These are phyloP conservation scores for Ramichloridium luteum DNA, from an alignment of 2,329 filamentous ascomycete genomes.

Conservation along the genomic window DNA sequence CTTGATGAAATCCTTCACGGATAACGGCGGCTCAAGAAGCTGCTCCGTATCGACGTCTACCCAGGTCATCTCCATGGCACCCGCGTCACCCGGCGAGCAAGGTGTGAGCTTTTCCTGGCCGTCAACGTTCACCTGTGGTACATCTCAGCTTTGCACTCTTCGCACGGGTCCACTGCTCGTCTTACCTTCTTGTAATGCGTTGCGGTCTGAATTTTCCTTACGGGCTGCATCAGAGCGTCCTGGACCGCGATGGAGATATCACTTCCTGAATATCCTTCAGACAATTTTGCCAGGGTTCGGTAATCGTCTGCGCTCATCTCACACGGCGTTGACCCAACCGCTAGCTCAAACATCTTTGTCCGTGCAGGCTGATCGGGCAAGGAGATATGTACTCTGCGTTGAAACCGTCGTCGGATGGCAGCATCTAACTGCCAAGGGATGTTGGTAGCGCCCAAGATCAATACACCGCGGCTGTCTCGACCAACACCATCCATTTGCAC, in stretches of 20 bases:
- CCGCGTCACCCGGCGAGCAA: conserved; percentile 80
- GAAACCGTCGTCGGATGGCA: conserved; percentile 90
- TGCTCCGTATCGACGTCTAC: conserved; percentile 73
- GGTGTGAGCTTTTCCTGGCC: conserved; percentile 61
- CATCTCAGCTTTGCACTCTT: background rate
- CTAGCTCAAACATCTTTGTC: conserved; percentile 90
- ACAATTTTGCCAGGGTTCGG: conserved; percentile 63
- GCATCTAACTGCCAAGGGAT: conserved; percentile 98
- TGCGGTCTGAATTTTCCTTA: conserved; percentile 90
- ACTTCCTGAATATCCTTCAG: conserved; percentile 88
- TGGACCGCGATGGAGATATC: conserved; percentile 96
- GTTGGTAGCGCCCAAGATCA: conserved; percentile 93
- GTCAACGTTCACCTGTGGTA: conserved; percentile 54
- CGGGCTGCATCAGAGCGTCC: conserved; percentile 92
- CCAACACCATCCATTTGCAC: conserved; percentile 99
- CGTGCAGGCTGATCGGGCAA: conserved; percentile 77
- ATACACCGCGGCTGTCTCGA: conserved; percentile 82
- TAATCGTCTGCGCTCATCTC: conserved; percentile 68
- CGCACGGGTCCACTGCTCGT: too few relatives aligned
- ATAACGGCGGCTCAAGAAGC: conserved; percentile 73
- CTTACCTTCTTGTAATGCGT: conserved; percentile 96
- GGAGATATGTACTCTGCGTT: conserved; percentile 89
- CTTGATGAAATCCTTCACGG: conserved; percentile 85
- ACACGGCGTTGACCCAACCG: conserved; percentile 86
- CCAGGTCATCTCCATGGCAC: conserved; percentile 88